A percentile compares a stretch with the other conserved stretches of the same genome.
phyloP scores from a whole-genome alignment of 2,329 filamentous ascomycete species.

The Talaromyces piceae region DNA sequence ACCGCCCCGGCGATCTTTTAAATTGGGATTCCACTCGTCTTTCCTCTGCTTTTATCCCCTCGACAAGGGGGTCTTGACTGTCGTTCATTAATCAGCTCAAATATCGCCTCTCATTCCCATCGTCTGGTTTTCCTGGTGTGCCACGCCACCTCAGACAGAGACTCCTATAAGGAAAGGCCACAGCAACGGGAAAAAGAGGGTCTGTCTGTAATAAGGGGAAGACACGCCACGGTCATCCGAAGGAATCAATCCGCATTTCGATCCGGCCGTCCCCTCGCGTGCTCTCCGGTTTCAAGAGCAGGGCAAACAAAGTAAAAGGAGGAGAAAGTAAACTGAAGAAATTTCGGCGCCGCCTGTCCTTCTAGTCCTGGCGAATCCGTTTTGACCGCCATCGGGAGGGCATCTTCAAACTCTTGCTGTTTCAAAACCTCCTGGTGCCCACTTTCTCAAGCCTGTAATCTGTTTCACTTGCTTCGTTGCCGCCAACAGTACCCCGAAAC shows the following conservation, averaged over 20 bases:
- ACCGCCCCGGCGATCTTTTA: constrained; percentile 1
- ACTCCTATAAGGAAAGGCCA: not conserved
- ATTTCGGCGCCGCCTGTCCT: not conserved
- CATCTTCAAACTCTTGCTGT: not conserved
- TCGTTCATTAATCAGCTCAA: not conserved
- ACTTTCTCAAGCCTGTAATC: constrained; percentile 5
- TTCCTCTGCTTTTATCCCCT: not conserved
- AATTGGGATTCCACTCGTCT: not conserved
- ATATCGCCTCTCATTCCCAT: not conserved
- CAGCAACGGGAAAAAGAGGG: not conserved
- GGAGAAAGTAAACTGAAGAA: no score
- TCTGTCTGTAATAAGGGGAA: not conserved
- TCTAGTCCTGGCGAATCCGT: not conserved
- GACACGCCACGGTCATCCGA: not conserved
- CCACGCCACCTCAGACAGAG: not conserved
- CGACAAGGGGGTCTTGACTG: not conserved
- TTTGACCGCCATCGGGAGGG: not conserved
- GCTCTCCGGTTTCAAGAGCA: not conserved
- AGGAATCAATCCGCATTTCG: not conserved
- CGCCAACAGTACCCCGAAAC: constrained; percentile 1
- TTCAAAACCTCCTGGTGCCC: constrained; percentile 5
- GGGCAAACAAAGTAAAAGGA: not conserved
- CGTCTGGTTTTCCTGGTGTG: not conserved
- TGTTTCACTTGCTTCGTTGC: constrained; percentile 1
- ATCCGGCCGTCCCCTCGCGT: not conserved